These are phyloP conservation scores for Nicotiana sylvestris DNA, from an alignment of 257 asterid genomes.

Conservation along the genomic window DNA sequence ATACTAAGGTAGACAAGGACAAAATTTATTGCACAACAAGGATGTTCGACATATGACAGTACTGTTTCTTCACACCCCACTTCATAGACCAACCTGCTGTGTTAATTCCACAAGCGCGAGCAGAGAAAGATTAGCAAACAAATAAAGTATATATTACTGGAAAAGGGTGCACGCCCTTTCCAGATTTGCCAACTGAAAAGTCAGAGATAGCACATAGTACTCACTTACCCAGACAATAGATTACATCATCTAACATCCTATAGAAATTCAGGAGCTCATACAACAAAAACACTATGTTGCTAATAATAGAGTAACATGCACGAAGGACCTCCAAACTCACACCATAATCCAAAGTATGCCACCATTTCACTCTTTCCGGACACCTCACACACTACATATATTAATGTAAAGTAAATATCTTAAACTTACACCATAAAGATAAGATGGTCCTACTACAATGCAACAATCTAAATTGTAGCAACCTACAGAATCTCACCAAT, in stretches of 20 bases:
- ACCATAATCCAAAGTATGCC: neutral
- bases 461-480: neutral
- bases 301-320: neutral
- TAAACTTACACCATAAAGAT: neutral
- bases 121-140: neutral
- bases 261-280: neutral
- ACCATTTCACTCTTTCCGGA: neutral
- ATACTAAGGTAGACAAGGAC: neutral
- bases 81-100: neutral
- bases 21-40: neutral
- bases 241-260: neutral
- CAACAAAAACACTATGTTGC: neutral
- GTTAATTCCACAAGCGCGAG: neutral
- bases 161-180: neutral
- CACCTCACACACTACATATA: neutral
- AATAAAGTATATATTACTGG: neutral
- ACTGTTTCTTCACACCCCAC: neutral
- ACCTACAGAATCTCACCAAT: neutral
- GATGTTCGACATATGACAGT: neutral
- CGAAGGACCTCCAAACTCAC: neutral
- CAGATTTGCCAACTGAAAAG: neutral
- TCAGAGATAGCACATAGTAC: neutral
- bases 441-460: neutral
- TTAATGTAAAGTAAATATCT: neutral
- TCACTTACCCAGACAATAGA: neutral